A percentile compares a stretch with the other conserved stretches of the same genome.
Conservation (phyloP, 805 yeast species). For the Cyberlindnera veronae region DNA sequence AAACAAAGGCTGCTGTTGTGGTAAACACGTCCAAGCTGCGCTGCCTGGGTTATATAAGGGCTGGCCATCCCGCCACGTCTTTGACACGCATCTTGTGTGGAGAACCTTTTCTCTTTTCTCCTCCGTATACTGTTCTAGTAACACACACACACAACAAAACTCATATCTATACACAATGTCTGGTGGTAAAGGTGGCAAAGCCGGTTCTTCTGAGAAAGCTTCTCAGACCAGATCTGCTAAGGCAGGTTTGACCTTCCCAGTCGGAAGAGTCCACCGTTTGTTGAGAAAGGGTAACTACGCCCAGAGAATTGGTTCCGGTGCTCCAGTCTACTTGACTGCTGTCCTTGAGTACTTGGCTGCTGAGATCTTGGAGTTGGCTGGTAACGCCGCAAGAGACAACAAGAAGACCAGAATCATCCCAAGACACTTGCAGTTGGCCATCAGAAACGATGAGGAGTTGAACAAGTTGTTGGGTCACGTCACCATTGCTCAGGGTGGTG, state of each 20-base stretch:
- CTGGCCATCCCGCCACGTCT: neutral
- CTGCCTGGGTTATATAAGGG: conserved; percentile 5
- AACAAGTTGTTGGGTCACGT: conserved; percentile 91
- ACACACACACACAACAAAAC: conserved; percentile 12
- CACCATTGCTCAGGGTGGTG: conserved; percentile 99
- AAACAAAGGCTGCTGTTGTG: neutral
- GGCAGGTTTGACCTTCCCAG: conserved; percentile 99
- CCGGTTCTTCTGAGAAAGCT: conserved; percentile 91
- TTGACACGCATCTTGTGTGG: neutral
- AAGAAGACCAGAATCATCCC: conserved; percentile 98
- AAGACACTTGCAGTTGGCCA: conserved; percentile 97
- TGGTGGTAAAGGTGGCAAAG: conserved; percentile 77
- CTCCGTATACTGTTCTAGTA: conserved; percentile 9
- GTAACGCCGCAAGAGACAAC: conserved; percentile 99
- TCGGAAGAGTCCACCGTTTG: conserved; percentile 97
- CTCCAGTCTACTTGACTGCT: conserved; percentile 96
- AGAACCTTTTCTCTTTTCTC: neutral
- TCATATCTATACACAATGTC: conserved; percentile 47
- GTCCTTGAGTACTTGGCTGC: conserved; percentile 97
- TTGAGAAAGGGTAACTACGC: conserved; percentile 97
- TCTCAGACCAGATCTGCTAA: conserved; percentile 97
- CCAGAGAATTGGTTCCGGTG: conserved; percentile 98
- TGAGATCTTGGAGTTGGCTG: conserved; percentile 97
- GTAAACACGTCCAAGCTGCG: no score
- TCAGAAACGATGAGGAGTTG: conserved; percentile 98